Evolutionary conservation across 2,329 filamentous ascomycete genomes (phyloP), one percentile per base, ranked within the genome.

Genomic region (Neonectria magnoliae): DNA sequence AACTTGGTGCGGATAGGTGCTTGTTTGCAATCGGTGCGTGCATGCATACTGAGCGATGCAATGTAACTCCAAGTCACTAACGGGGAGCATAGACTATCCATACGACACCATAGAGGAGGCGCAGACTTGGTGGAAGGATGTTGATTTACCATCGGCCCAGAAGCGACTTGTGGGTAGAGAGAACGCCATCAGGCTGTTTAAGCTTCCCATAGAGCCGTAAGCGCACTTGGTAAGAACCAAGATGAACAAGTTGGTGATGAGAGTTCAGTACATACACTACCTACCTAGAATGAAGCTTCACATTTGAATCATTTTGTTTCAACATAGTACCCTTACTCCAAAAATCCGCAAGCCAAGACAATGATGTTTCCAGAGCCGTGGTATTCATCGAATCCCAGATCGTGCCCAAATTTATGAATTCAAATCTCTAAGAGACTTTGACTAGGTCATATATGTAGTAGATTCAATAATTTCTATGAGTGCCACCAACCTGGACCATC

Each of bases 1-100:
- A 56, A 5, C 14, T 66, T 0, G 64, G 64, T 0, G 22, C 44
- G 4, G 42, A 65, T 0, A 57, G 62, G 13, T 66, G 64, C 31
- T 29, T 66, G 22, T 66, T 57, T 36, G 31, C 62, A 18, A 66
- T 66, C 8, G 64, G 64, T 65, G 25, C 11, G 38, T 54, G 10
- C 50, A 6, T 7, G 1, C 11, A 4, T 16, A 8, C 22, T 4
- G 38, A 42, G 11, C n/a, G n/a, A 3, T 9, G 8, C 1, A 42
- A 42, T 20, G 4, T 9, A 1, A 11, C 31, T n/a, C 9, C 11
- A 9, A 27, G 4, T 10, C 9, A n/a, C 18, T 25, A 8, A 14
- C 18, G 2, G 11, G 14, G 13, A 16, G 10, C 1, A 2, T 7
- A 66, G 64, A 66, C 22, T 66, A 60, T 2, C 62, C 62, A 0